phyloP scores from a whole-genome alignment of 2,329 filamentous ascomycete genomes.

The Fusarium oligoseptatum region DNA sequence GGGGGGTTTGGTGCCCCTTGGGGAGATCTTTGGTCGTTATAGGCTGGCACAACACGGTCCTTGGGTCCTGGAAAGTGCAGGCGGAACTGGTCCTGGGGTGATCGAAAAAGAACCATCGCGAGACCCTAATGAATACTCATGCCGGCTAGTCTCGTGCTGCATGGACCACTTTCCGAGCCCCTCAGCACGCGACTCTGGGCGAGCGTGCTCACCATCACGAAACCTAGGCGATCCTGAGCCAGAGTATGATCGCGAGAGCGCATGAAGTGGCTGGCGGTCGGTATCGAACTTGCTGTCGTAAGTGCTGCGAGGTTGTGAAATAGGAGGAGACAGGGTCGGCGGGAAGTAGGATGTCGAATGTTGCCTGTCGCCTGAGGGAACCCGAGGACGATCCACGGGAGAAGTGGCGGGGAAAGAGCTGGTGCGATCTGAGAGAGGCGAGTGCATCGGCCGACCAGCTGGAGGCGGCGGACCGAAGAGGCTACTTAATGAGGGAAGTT shows the following conservation, averaged over 20 bases:
- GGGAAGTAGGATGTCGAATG: constrained; percentile 64
- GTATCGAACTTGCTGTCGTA: constrained; percentile 61
- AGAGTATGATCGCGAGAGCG: constrained; percentile 53
- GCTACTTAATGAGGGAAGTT: constrained; percentile 69
- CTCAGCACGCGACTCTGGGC: constrained; percentile 53
- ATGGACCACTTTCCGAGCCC: constrained; percentile 54
- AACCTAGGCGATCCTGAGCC: constrained; percentile 61
- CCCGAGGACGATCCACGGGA: constrained; percentile 61
- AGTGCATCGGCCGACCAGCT: constrained; percentile 58
- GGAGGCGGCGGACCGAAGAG: constrained; percentile 66
- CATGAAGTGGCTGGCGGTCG: constrained; percentile 53
- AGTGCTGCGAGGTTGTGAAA: constrained; percentile 60
- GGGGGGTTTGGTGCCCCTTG: constrained; percentile 45
- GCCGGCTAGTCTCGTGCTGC: constrained; percentile 56
- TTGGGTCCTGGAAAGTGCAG: constrained; percentile 55
- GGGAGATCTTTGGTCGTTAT: constrained; percentile 45
- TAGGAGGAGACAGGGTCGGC: constrained; percentile 51
- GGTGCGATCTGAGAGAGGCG: constrained; percentile 62
- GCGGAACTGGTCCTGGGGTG: constrained; percentile 52
- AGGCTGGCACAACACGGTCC: constrained; percentile 47
- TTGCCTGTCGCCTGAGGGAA: constrained; percentile 56
- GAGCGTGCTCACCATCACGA: constrained; percentile 54
- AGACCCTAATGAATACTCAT: constrained; percentile 62
- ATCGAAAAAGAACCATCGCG: constrained; percentile 54
- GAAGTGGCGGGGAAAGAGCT: constrained; percentile 58